phyloP scores from a whole-genome alignment of 257 asterid genomes.

The Solanum chilense region DNA sequence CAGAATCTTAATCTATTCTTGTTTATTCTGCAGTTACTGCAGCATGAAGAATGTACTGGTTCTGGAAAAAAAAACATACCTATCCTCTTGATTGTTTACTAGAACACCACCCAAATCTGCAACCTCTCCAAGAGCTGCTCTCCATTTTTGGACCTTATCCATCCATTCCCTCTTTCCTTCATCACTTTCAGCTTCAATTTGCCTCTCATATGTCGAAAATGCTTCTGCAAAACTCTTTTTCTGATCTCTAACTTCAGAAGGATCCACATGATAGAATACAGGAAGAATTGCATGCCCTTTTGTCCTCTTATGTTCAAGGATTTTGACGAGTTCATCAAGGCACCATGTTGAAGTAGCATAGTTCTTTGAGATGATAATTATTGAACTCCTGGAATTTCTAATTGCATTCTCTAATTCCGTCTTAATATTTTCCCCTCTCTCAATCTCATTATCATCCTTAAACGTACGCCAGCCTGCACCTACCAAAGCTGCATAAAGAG shows the following conservation, averaged over 20 bases:
- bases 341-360: not conserved
- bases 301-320: not conserved
- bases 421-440: not conserved
- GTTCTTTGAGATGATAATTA: not conserved
- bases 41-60: not conserved
- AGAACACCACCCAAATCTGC: not conserved
- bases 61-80: not conserved
- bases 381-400: not conserved
- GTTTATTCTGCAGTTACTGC: not conserved
- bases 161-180: not conserved
- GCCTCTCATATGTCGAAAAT: not conserved
- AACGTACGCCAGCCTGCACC: not conserved
- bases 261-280: not conserved
- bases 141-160: not conserved
- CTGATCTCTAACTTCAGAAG: not conserved
- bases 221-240: not conserved
- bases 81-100: not conserved
- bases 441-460: not conserved
- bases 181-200: not conserved
- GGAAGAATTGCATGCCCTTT: not conserved
- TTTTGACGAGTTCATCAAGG: not conserved
- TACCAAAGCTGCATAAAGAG: not conserved
- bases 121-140: not conserved
- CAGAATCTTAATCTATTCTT: not conserved
- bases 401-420: not conserved